These are phyloP conservation scores for Pseudogymnoascus verrucosus DNA, from an alignment of 2,329 filamentous ascomycete species.

Conservation along the genomic window DNA sequence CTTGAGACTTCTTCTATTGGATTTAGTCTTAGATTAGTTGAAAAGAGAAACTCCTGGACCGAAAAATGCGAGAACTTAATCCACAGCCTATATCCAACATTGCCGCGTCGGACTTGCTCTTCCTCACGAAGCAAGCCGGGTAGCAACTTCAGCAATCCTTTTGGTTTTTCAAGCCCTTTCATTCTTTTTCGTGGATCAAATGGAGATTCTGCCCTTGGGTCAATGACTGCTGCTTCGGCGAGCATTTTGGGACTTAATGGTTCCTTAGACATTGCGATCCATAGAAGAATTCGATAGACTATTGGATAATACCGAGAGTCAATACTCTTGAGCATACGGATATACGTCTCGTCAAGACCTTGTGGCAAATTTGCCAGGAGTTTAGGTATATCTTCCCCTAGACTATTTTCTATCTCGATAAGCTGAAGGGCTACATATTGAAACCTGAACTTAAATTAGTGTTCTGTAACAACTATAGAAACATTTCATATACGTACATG, in stretches of 20 bases:
- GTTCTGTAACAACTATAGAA: neutral
- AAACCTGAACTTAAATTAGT: neutral
- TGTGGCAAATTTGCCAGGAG: neutral
- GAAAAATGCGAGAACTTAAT: neutral
- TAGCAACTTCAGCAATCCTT: neutral
- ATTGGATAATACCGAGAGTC: neutral
- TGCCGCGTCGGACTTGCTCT: neutral
- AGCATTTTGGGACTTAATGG: neutral
- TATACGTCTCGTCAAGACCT: neutral
- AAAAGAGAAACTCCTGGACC: neutral
- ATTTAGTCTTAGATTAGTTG: neutral
- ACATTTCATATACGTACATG: slow-evolving; percentile 4
- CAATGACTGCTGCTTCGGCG: neutral
- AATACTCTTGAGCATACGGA: neutral
- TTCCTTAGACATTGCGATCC: neutral
- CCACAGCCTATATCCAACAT: neutral
- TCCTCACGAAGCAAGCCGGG: neutral
- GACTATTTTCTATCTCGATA: neutral
- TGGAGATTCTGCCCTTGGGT: neutral
- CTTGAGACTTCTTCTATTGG: neutral
- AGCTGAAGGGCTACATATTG: neutral
- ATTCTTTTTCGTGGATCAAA: neutral
- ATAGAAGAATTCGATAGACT: neutral
- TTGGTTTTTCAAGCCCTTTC: neutral
- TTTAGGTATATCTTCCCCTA: neutral